Base-by-base conservation (phyloP, 768 basidiomycete genomes). In the Pulveroboletus ravenelii region DNA sequence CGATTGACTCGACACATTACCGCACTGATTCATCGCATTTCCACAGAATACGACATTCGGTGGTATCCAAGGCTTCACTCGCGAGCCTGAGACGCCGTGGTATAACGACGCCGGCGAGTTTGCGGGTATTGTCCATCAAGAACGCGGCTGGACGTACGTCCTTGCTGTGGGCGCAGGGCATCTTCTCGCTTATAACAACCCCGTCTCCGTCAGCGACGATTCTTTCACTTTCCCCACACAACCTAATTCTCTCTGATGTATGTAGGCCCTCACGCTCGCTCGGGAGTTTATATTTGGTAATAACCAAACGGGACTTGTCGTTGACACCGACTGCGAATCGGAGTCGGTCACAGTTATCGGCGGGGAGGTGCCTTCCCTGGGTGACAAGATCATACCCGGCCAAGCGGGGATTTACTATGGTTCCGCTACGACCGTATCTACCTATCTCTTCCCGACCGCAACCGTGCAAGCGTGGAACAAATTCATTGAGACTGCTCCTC, bases 1-100 rank as follows among this genome's bases (percentile, higher is more conserved):
- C 13, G 32, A 41, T 10, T 12, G 13, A 30, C 32, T 30, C 10
- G 3, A 17, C 14, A 27, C 25, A 32, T n/a, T 15, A 20, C 30
- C 5, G 31, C 15, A 43, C 52, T 48, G 31, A 56, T 31, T 30
- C 5, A 20, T 42, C 15, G 0, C 15, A 38, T 45, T 49, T 30
- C 20, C 39, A 0, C 45, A 87, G 83, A 89, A 89, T 58, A 87
- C 85, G 23, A 87, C 87, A 0, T 89, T 88, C 55, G 86, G 85
- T 23, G 87, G 85, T 6, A 81, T 82, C 38, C 84, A 80, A 65
- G 87, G 87, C 4, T 89, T 89, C 63, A 81, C 82, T 4, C 73
- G 78, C 41, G 74, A 76, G 50, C 87, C 87, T 0, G 76, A 81
- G 3, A 88, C 87, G 0, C 77, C 81, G 0, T 89, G 85, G 84